These are phyloP conservation scores for Closterium sp. DNA, from an alignment of 139 green algal species.

Conservation along the genomic window DNA sequence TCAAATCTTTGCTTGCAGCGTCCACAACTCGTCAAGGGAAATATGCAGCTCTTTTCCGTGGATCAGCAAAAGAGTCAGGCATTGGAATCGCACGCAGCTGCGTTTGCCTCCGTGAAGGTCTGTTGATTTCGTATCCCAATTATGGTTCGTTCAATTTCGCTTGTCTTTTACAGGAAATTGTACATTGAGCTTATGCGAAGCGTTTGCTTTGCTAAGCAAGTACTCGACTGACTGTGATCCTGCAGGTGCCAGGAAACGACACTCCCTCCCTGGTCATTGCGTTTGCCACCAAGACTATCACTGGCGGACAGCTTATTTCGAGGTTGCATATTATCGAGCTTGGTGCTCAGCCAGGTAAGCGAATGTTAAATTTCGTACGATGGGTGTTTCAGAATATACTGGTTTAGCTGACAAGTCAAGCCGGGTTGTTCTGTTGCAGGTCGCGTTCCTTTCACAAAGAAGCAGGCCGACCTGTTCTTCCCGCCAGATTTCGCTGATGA, in stretches of 20 bases:
- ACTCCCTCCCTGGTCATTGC: conserved; percentile 78
- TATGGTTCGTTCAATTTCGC: neutral
- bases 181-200: neutral
- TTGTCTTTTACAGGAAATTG: neutral
- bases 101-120: conserved; percentile 85
- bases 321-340: conserved; percentile 99
- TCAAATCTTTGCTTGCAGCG: conserved; percentile 52
- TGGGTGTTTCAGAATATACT: conserved; percentile 21
- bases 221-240: neutral
- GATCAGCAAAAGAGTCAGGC: conserved; percentile 94
- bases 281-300: conserved; percentile 95
- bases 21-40: conserved; percentile 92
- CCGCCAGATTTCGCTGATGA: conserved; percentile 98
- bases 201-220: neutral
- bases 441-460: conserved; percentile 68
- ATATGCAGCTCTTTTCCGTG: conserved; percentile 98
- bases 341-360: conserved; percentile 68
- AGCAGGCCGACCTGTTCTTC: conserved; percentile 97
- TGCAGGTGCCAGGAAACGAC: conserved; percentile 53
- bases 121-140: neutral
- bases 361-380: neutral
- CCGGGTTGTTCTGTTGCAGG: conserved; percentile 11
- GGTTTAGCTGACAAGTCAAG: neutral
- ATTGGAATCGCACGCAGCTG: conserved; percentile 93
- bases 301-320: conserved; percentile 76